Percentiles rank a stretch among this genome's conserved stretches.
Conservation (phyloP, 2,329 filamentous ascomycete genomes). For the Ceratocystis cacaofunesta region DNA sequence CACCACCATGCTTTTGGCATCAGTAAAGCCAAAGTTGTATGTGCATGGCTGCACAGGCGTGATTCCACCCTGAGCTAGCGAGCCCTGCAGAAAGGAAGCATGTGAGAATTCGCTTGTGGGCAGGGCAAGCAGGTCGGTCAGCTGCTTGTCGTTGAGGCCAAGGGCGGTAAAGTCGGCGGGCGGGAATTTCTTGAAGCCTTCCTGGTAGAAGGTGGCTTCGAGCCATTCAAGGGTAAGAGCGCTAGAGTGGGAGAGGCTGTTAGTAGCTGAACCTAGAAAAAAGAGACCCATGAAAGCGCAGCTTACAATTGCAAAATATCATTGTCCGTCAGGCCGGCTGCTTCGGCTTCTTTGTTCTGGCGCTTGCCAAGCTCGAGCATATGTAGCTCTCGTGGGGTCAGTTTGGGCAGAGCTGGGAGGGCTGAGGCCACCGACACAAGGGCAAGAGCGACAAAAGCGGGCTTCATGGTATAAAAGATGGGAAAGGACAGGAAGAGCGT, state of each 20-base stretch:
- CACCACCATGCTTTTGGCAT: slow-evolving; percentile 51
- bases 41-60: slow-evolving; percentile 52
- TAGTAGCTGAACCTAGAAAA: not conserved
- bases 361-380: slow-evolving; percentile 35
- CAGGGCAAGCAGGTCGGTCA: slow-evolving; percentile 42
- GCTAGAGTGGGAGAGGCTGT: slow-evolving; percentile 21
- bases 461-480: slow-evolving; percentile 29
- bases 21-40: slow-evolving; percentile 58
- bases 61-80: slow-evolving; percentile 46
- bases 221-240: slow-evolving; percentile 62
- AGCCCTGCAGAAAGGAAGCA: slow-evolving; percentile 31
- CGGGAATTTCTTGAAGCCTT: slow-evolving; percentile 54
- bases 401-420: slow-evolving; percentile 31
- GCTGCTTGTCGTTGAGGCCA: slow-evolving; percentile 22
- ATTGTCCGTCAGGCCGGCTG: slow-evolving; percentile 34
- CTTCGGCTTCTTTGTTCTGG: slow-evolving; percentile 34
- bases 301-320: slow-evolving; percentile 46
- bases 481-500: not conserved
- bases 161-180: slow-evolving; percentile 47
- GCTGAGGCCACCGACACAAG: slow-evolving; percentile 34
- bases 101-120: slow-evolving; percentile 44
- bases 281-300: not conserved
- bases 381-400: slow-evolving; percentile 31
- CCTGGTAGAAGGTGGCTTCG: slow-evolving; percentile 56
- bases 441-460: slow-evolving; percentile 27